These are phyloP conservation scores for Aspergillus bertholletiae DNA, from an alignment of 495 filamentous ascomycete genomes.

Conservation along the genomic window DNA sequence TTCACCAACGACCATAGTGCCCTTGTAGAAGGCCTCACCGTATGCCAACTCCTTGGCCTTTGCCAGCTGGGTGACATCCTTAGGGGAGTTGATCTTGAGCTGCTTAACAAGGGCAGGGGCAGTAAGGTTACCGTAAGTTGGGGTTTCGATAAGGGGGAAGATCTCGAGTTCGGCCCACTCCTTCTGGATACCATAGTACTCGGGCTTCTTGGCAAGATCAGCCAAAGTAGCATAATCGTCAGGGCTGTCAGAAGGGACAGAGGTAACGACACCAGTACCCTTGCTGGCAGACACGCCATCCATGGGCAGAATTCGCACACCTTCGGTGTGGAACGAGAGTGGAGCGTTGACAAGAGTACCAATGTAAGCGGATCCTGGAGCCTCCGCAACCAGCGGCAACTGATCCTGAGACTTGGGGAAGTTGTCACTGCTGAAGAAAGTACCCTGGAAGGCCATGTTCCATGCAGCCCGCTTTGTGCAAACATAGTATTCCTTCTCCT, in stretches of 20 bases:
- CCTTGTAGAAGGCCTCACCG: slow-evolving; percentile 97
- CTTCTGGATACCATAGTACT: slow-evolving; percentile 94
- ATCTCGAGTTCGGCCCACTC: slow-evolving; percentile 94
- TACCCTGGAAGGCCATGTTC: slow-evolving; percentile 94
- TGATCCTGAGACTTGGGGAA: slow-evolving; percentile 60
- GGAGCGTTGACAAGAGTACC: slow-evolving; percentile 86
- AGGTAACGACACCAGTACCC: slow-evolving; percentile 95
- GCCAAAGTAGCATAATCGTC: slow-evolving; percentile 89
- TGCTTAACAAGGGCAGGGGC: slow-evolving; percentile 83
- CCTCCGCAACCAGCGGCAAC: slow-evolving; percentile 54
- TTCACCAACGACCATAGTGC: slow-evolving; percentile 83
- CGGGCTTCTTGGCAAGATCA: slow-evolving; percentile 93
- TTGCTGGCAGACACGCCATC: slow-evolving; percentile 86
- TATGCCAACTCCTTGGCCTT: slow-evolving; percentile 96
- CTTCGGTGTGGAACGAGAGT: slow-evolving; percentile 78
- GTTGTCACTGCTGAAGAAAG: slow-evolving; percentile 71
- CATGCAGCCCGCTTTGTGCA: slow-evolving; percentile 81
- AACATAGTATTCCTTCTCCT: slow-evolving; percentile 81
- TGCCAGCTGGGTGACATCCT: slow-evolving; percentile 82
- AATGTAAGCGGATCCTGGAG: slow-evolving; percentile 74
- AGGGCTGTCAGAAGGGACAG: slow-evolving; percentile 90
- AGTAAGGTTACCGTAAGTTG: slow-evolving; percentile 79
- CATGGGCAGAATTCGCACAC: slow-evolving; percentile 91
- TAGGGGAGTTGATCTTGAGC: slow-evolving; percentile 94
- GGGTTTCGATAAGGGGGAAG: slow-evolving; percentile 83